Evolutionary conservation across 352 stramenopile species (phyloP).

Genomic region (Globisporangium irregulare): DNA sequence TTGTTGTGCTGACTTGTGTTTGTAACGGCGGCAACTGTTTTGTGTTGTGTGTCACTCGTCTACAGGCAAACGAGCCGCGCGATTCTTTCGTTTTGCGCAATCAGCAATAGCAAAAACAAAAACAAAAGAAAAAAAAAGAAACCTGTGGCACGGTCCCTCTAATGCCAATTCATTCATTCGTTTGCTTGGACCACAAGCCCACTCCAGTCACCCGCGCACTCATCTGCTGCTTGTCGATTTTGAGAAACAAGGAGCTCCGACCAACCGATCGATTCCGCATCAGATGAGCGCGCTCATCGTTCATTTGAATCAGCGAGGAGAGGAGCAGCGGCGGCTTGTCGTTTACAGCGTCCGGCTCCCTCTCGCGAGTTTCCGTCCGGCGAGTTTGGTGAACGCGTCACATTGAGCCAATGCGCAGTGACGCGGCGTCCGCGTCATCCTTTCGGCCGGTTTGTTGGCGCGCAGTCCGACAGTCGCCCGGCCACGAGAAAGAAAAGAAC

Average conservation of each 20-base stretch:
- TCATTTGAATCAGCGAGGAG: neutral
- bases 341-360: slow-evolving; percentile 6
- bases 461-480: neutral
- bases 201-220: neutral
- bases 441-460: neutral
- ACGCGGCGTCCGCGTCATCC: neutral
- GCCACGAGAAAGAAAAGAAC: neutral
- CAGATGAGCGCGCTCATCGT: neutral
- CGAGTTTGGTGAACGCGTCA: neutral
- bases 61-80: neutral
- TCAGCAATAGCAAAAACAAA: neutral
- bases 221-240: neutral
- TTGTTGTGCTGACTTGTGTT: neutral
- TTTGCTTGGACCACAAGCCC: neutral
- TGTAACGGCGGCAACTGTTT: neutral
- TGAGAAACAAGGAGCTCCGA: neutral
- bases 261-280: neutral
- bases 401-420: slow-evolving; percentile 8
- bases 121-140: neutral
- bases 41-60: neutral
- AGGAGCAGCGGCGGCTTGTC: neutral
- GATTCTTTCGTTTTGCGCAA: neutral
- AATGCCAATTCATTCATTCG: neutral
- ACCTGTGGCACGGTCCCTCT: neutral
- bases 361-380: neutral